Evolutionary conservation across 306 rosid species (phyloP).

Genomic region (Neltuma alba): DNA sequence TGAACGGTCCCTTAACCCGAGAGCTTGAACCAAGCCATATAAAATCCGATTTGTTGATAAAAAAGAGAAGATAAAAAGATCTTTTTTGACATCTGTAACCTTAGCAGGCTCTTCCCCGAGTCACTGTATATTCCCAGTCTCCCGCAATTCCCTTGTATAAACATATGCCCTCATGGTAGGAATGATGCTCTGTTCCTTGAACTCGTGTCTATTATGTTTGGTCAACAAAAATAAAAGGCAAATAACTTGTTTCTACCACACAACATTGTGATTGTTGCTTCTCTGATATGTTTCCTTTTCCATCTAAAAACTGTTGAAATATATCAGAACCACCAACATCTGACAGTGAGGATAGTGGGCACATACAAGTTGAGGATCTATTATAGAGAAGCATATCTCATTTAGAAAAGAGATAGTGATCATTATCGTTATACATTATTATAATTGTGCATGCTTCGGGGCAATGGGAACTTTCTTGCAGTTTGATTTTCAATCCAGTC

Average conservation of each 20-base stretch:
- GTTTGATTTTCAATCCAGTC: no score
- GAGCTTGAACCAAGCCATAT: constrained; percentile 47
- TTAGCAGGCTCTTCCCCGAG: background rate
- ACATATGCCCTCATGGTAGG: background rate
- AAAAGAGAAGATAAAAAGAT: background rate
- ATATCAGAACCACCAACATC: background rate
- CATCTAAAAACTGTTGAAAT: background rate
- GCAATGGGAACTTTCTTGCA: no score
- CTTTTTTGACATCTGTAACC: constrained; percentile 19
- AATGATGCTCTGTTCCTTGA: background rate
- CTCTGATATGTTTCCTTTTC: background rate
- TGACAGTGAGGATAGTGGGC: background rate
- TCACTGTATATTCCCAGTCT: constrained; percentile 9
- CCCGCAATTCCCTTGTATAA: background rate
- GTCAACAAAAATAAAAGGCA: background rate
- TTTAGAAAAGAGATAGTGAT: no score
- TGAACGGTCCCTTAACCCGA: constrained; percentile 62
- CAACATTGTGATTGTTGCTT: background rate
- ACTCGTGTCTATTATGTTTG: background rate
- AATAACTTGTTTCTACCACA: background rate
- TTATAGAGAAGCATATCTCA: background rate
- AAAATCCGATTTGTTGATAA: background rate
- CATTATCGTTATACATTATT: no score
- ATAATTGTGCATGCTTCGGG: no score
- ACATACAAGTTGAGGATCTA: background rate